These are phyloP conservation scores for Skeletonema grethae DNA, from an alignment of 108 stramenopile genomes.

Conservation along the genomic window DNA sequence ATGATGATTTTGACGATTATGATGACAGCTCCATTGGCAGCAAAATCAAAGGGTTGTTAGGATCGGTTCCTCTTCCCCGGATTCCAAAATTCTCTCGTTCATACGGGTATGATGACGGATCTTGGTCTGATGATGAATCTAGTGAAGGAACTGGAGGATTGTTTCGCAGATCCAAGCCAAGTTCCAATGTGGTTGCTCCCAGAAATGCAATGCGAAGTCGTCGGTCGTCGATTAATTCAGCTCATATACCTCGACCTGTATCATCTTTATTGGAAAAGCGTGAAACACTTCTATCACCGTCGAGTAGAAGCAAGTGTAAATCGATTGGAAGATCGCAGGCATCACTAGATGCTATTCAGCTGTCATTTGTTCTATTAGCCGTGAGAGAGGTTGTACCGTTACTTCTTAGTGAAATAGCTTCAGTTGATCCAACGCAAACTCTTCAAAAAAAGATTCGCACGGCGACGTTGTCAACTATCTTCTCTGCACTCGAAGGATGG, in stretches of 20 bases:
- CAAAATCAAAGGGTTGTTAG: conserved; percentile 39
- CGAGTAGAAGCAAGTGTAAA: conserved; percentile 20
- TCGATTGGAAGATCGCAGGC: conserved; percentile 62
- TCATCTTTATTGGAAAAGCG: conserved; percentile 38
- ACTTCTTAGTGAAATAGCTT: conserved; percentile 16
- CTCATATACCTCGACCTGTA: conserved; percentile 29
- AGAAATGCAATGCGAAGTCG: background rate
- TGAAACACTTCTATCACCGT: conserved; percentile 31
- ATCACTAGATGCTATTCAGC: conserved; percentile 45
- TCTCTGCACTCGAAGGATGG: conserved; percentile 53
- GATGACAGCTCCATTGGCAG: conserved; percentile 32
- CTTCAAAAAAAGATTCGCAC: conserved; percentile 12
- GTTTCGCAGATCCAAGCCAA: background rate
- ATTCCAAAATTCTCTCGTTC: conserved; percentile 27
- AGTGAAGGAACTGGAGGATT: conserved; percentile 4
- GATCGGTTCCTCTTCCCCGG: conserved; percentile 35
- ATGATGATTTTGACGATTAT: conserved; percentile 37
- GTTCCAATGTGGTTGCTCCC: background rate
- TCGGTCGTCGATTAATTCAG: background rate
- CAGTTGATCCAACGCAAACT: background rate
- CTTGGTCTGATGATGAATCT: conserved; percentile 50
- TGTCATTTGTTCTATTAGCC: conserved; percentile 49
- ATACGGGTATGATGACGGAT: conserved; percentile 37
- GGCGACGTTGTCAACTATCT: conserved; percentile 27
- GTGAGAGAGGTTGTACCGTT: conserved; percentile 40